These are phyloP conservation scores for Pistacia integerrima DNA, from an alignment of 345 rosid species.

Conservation along the genomic window DNA sequence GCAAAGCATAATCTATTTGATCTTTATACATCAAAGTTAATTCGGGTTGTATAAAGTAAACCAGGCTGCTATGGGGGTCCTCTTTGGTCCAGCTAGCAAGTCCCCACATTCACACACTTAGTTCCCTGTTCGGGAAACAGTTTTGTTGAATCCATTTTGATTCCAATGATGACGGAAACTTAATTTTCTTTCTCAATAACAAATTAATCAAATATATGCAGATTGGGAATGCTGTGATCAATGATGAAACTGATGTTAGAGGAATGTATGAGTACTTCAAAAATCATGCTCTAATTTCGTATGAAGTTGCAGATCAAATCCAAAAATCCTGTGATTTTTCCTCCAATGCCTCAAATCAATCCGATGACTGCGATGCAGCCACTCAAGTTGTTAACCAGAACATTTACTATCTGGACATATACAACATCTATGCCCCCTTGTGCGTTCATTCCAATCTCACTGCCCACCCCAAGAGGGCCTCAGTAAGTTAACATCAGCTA, in stretches of 20 bases:
- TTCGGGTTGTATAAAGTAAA: no score
- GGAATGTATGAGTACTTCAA: slow-evolving; percentile 74
- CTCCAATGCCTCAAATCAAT: slow-evolving; percentile 26
- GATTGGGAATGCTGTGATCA: slow-evolving; percentile 87
- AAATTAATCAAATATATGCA: slow-evolving; percentile 26
- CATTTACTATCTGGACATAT: slow-evolving; percentile 42
- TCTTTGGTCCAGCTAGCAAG: background rate
- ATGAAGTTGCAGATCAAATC: slow-evolving; percentile 30
- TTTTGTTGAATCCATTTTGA: no score
- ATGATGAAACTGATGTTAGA: slow-evolving; percentile 60
- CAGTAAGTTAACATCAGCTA: slow-evolving; percentile 30
- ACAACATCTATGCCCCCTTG: slow-evolving; percentile 76
- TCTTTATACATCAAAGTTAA: no score
- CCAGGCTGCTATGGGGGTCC: no score
- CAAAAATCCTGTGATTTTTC: slow-evolving; percentile 55
- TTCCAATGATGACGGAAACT: no score
- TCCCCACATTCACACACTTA: background rate
- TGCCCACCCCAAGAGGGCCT: slow-evolving; percentile 46
- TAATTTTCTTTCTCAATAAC: background rate
- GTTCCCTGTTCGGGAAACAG: no score
- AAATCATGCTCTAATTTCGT: slow-evolving; percentile 66
- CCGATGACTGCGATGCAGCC: slow-evolving; percentile 46
- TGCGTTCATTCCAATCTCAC: slow-evolving; percentile 60
- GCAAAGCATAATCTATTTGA: no score
- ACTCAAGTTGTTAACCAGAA: slow-evolving; percentile 20